phyloP scores from a whole-genome alignment of 1,284 basidiomycete species.

The Tilletia walkeri region DNA sequence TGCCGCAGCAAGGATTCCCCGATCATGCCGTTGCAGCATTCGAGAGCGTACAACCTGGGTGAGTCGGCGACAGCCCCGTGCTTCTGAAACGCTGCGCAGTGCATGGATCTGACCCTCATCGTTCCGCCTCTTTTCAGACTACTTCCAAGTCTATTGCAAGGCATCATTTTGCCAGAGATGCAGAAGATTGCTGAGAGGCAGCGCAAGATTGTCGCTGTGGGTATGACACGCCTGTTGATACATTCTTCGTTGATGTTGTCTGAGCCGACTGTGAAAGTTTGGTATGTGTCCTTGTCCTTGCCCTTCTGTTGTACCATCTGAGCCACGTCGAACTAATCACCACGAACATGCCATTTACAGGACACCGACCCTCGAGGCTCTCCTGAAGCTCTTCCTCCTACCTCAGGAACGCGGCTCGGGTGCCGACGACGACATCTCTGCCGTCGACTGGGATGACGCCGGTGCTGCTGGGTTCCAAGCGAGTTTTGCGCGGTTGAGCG shows the following conservation, averaged over 20 bases:
- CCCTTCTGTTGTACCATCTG: too few species aligned
- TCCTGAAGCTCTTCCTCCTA: slow-evolving; percentile 67
- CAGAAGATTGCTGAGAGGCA: slow-evolving; percentile 77
- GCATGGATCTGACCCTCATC: too few species aligned
- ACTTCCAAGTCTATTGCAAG: slow-evolving; percentile 77
- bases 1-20: slow-evolving; percentile 70
- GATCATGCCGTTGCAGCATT: slow-evolving; percentile 75
- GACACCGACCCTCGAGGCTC: slow-evolving; percentile 61
- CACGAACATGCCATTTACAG: background rate
- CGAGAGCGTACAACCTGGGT: slow-evolving; percentile 80
- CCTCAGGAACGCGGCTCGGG: slow-evolving; percentile 73
- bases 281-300: slow-evolving; percentile 61
- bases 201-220: slow-evolving; percentile 80
- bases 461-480: slow-evolving; percentile 92
- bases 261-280: slow-evolving; percentile 66
- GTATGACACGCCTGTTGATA: slow-evolving; percentile 75
- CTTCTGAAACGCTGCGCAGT: too few species aligned
- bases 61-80: background rate
- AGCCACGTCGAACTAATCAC: too few species aligned
- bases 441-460: slow-evolving; percentile 75
- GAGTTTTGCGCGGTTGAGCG: slow-evolving; percentile 83
- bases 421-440: slow-evolving; percentile 58
- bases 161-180: slow-evolving; percentile 77
- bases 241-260: slow-evolving; percentile 69
- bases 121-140: slow-evolving; percentile 56